phyloP scores from a whole-genome alignment of 2,329 filamentous ascomycete species.

The Xylaria sp. region DNA sequence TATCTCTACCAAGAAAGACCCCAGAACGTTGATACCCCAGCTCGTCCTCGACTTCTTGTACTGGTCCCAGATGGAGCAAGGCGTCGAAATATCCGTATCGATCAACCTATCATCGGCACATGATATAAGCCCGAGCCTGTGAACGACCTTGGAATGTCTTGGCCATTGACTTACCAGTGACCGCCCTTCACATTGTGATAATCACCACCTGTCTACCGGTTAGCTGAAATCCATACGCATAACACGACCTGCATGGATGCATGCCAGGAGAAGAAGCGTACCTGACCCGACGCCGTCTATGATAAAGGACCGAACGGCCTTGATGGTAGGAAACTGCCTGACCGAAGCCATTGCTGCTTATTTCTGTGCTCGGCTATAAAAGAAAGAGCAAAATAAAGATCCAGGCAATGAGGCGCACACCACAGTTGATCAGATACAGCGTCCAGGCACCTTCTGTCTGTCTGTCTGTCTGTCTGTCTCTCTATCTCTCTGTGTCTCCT shows the following conservation, averaged over 20 bases:
- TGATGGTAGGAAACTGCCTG: conserved; percentile 77
- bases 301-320: conserved; percentile 77
- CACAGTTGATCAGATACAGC: not conserved
- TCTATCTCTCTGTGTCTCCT: not conserved
- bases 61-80: conserved; percentile 88
- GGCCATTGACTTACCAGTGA: conserved; percentile 65
- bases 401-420: not conserved
- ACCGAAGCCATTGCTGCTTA: conserved; percentile 58
- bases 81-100: conserved; percentile 90
- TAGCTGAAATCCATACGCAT: conserved; percentile 20
- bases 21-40: conserved; percentile 96
- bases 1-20: conserved; percentile 91
- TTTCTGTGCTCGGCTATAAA: not conserved
- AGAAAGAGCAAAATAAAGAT: not conserved
- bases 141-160: not conserved
- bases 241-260: not conserved
- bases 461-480: not conserved
- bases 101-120: conserved; percentile 74
- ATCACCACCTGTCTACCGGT: conserved; percentile 69
- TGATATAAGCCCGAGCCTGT: conserved; percentile 11
- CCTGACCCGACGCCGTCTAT: conserved; percentile 70
- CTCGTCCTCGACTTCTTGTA: conserved; percentile 89
- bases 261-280: conserved; percentile 50
- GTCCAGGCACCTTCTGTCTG: not conserved
- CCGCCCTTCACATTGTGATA: conserved; percentile 91